Conservation (phyloP, 2,329 filamentous ascomycete species). For the Aspergillus glaucus region DNA sequence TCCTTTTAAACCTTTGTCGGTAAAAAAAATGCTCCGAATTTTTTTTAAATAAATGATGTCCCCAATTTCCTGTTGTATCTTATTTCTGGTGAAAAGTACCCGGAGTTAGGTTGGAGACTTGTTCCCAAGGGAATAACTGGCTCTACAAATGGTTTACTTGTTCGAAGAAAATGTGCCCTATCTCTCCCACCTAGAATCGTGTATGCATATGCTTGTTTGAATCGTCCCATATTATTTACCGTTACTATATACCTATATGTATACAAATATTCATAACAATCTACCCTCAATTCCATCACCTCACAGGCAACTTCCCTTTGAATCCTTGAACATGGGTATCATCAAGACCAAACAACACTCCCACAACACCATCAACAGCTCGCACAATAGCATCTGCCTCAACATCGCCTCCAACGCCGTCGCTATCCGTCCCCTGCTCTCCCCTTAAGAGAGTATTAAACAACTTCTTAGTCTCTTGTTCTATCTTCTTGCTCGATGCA, state of each 20-base stretch:
- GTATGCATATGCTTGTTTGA: not conserved
- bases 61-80: constrained; percentile 16
- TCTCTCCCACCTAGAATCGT: not conserved
- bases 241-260: not conserved
- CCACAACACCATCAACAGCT: constrained; percentile 30
- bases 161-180: not conserved
- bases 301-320: not conserved
- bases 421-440: constrained; percentile 20
- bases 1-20: constrained; percentile 25
- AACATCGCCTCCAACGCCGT: constrained; percentile 11
- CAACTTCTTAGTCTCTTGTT: constrained; percentile 33
- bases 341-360: constrained; percentile 23
- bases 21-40: constrained; percentile 33
- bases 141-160: not conserved
- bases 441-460: constrained; percentile 20
- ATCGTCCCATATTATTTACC: not conserved
- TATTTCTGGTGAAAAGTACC: too few species aligned
- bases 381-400: constrained; percentile 26
- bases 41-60: constrained; percentile 33
- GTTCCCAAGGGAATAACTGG: not conserved
- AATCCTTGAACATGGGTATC: not conserved
- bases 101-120: too few species aligned
- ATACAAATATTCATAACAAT: not conserved
- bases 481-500: constrained; percentile 21
- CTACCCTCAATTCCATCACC: not conserved